Conservation (phyloP, 2,329 filamentous ascomycete genomes). For the Penicillium sp. region DNA sequence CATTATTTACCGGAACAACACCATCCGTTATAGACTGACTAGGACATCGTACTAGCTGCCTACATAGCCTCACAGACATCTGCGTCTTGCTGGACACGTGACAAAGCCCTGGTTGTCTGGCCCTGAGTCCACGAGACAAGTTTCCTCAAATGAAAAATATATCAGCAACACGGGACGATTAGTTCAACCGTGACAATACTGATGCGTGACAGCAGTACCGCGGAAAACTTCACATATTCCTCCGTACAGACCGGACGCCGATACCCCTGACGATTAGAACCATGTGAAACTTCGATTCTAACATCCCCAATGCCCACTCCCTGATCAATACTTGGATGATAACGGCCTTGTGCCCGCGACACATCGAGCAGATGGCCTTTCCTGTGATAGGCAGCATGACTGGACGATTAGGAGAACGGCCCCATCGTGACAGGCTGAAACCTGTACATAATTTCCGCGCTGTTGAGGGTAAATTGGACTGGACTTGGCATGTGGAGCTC, state of each 20-base stretch:
- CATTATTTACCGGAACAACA: neutral
- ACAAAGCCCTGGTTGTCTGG: neutral
- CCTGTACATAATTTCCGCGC: neutral
- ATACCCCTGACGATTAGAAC: neutral
- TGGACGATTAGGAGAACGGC: neutral
- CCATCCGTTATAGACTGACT: neutral
- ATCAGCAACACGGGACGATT: slow-evolving; percentile 7
- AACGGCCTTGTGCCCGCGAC: neutral
- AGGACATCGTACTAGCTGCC: neutral
- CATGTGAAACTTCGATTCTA: neutral
- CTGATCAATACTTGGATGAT: neutral
- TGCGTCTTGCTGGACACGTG: neutral
- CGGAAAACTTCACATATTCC: neutral
- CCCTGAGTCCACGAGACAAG: neutral
- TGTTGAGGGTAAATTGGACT: slow-evolving; percentile 10
- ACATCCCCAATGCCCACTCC: neutral
- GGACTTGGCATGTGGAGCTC: slow-evolving; percentile 15
- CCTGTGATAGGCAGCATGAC: neutral
- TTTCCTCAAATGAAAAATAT: neutral
- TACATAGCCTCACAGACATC: neutral
- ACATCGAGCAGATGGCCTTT: neutral
- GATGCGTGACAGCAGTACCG: neutral
- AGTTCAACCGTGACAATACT: neutral
- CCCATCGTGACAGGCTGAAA: neutral
- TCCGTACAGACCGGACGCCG: neutral